Conservation (phyloP, 2,329 filamentous ascomycete species). For the Fusarium temperatum region DNA sequence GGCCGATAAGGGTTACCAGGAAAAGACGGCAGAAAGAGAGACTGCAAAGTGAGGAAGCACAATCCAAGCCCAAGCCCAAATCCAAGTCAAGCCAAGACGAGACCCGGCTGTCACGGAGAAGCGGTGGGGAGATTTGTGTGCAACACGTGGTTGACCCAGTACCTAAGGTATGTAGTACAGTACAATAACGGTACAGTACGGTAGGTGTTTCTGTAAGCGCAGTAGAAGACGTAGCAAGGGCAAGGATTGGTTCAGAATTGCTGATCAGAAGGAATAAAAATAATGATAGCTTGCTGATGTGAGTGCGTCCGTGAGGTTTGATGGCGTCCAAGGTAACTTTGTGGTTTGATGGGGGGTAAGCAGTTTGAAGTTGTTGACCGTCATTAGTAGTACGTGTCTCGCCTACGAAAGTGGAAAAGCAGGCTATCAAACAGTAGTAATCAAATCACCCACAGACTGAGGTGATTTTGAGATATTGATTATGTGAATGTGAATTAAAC, state of each 20-base stretch:
- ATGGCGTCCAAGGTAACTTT: neutral
- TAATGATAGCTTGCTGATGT: constrained; percentile 21
- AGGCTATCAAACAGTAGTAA: constrained; percentile 5
- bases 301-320: neutral
- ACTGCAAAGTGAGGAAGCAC: constrained; percentile 16
- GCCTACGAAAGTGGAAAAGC: neutral
- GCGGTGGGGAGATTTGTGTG: constrained; percentile 20
- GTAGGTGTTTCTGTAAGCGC: constrained; percentile 8
- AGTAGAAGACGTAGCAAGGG: neutral
- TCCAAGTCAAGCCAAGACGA: constrained; percentile 29
- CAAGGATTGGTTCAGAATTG: constrained; percentile 27
- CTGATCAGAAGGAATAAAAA: constrained; percentile 25
- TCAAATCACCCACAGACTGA: neutral
- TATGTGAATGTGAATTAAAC: constrained; percentile 14
- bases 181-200: neutral
- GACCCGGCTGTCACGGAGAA: constrained; percentile 26
- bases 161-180: constrained; percentile 3
- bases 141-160: constrained; percentile 39
- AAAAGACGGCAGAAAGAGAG: neutral
- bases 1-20: constrained; percentile 7
- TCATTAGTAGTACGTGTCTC: constrained; percentile 18
- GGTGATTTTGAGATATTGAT: neutral
- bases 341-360: constrained; percentile 6
- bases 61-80: neutral
- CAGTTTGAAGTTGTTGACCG: neutral